Conservation (phyloP, 1,139 yeast species). For the Pichia sp. region DNA sequence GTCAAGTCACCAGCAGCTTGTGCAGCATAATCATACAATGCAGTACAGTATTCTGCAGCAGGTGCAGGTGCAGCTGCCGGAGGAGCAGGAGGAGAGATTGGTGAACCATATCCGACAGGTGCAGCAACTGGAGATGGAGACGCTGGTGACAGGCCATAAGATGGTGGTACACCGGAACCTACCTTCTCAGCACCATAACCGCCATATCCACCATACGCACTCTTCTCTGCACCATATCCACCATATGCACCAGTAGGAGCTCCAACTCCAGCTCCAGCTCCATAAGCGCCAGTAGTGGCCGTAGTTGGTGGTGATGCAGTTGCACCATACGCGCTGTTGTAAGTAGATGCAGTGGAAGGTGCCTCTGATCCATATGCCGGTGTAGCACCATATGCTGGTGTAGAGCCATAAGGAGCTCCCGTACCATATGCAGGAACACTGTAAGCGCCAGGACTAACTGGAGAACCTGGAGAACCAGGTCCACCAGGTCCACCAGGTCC, state of each 20-base stretch:
- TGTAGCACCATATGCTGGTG: conserved; percentile 10
- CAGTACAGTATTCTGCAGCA: conserved; percentile 56
- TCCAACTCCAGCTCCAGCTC: conserved; percentile 2
- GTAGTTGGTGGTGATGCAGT: conserved; percentile 11
- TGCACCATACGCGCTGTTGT: conserved; percentile 10
- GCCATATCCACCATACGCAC: not conserved
- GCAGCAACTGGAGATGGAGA: conserved; percentile 3
- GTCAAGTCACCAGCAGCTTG: conserved; percentile 87
- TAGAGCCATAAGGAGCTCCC: conserved; percentile 3
- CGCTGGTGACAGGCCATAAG: conserved; percentile 1
- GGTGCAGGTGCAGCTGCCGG: conserved; percentile 31
- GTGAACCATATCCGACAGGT: conserved; percentile 5
- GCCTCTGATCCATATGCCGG: conserved; percentile 10
- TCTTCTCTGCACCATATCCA: conserved; percentile 1
- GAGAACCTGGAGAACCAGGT: conserved; percentile 22
- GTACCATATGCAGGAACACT: conserved; percentile 11
- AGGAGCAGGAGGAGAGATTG: conserved; percentile 26
- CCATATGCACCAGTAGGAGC: not conserved
- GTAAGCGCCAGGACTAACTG: conserved; percentile 11
- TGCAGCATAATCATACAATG: conserved; percentile 70
- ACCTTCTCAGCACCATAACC: conserved; percentile 7
- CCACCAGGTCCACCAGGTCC: conserved; percentile 23
- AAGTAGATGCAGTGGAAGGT: conserved; percentile 4
- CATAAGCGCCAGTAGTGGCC: conserved; percentile 8
- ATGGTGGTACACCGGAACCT: too few relatives aligned